A percentile compares a stretch with the other conserved stretches of the same genome.
These are phyloP conservation scores for Starmera pachycereana DNA, from an alignment of 805 yeast species.

Conservation along the genomic window DNA sequence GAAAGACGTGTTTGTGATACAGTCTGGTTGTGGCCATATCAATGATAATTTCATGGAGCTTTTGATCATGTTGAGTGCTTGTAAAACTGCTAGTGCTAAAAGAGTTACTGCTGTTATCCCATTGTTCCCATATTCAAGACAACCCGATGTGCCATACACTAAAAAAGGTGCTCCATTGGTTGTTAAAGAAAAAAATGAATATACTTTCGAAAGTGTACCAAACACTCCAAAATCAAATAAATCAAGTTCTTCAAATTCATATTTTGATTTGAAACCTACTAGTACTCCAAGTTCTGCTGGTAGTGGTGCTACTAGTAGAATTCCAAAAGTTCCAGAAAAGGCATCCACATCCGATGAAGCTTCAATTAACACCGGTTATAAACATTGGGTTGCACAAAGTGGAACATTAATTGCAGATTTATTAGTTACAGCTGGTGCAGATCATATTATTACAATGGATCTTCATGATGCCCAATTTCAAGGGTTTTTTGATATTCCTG, in stretches of 20 bases:
- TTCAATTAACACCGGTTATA: slow-evolving; percentile 54
- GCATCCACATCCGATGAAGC: slow-evolving; percentile 22
- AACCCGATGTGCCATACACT: slow-evolving; percentile 85
- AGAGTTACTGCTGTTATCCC: slow-evolving; percentile 95
- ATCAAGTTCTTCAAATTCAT: slow-evolving; percentile 3
- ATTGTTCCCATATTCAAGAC: slow-evolving; percentile 90
- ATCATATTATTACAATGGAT: slow-evolving; percentile 95
- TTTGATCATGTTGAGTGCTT: slow-evolving; percentile 83
- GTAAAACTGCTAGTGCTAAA: slow-evolving; percentile 95
- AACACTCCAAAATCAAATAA: slow-evolving; percentile 30
- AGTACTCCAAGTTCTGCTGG: slow-evolving; percentile 5
- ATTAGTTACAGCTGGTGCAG: slow-evolving; percentile 88
- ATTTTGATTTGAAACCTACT: neutral
- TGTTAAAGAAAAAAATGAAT: slow-evolving; percentile 25
- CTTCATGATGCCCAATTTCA: slow-evolving; percentile 97
- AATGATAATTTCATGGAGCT: slow-evolving; percentile 95
- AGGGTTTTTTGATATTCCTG: slow-evolving; percentile 94
- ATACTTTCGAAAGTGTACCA: slow-evolving; percentile 40
- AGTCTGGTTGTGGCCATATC: slow-evolving; percentile 72
- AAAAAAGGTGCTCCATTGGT: slow-evolving; percentile 63
- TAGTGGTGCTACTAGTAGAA: slow-evolving; percentile 8
- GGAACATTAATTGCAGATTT: slow-evolving; percentile 88
- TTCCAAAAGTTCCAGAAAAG: slow-evolving; percentile 25
- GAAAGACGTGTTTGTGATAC: slow-evolving; percentile 92
- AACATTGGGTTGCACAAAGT: slow-evolving; percentile 92